Evolutionary conservation across 2,329 filamentous ascomycete species (phyloP).

Genomic region (Epichloe elymi): DNA sequence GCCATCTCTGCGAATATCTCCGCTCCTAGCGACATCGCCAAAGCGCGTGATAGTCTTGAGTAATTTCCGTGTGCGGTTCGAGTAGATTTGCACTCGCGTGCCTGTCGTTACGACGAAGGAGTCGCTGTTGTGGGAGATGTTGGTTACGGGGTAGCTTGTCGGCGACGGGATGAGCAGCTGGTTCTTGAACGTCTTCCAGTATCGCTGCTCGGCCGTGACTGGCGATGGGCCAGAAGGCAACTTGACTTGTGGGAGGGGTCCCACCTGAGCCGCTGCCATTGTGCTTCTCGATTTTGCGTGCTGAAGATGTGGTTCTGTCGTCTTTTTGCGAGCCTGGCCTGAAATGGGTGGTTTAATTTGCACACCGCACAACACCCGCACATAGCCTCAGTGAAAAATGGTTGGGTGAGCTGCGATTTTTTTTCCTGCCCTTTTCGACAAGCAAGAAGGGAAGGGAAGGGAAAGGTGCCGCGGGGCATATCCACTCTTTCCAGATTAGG

Average conservation of each 20-base stretch:
- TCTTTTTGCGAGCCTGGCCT: not conserved
- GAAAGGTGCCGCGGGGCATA: constrained; percentile 1
- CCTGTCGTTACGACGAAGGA: constrained; percentile 91
- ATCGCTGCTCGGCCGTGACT: constrained; percentile 81
- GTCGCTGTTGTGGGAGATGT: constrained; percentile 68
- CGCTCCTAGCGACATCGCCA: constrained; percentile 78
- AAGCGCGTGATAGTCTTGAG: constrained; percentile 92
- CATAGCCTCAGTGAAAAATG: not conserved
- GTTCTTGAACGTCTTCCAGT: constrained; percentile 93
- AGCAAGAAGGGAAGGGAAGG: no score
- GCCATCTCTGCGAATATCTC: constrained; percentile 78
- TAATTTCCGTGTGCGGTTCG: constrained; percentile 77
- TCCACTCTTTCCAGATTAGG: not conserved
- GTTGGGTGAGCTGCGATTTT: constrained; percentile 12
- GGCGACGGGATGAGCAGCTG: constrained; percentile 82
- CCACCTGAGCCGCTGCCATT: constrained; percentile 58
- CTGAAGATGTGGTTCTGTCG: not conserved
- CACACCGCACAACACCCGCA: no score
- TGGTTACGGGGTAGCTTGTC: constrained; percentile 77
- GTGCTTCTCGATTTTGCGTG: constrained; percentile 18
- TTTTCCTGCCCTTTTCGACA: constrained; percentile 13
- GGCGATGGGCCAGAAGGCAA: constrained; percentile 71
- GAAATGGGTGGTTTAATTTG: not conserved
- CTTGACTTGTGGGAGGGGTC: constrained; percentile 67
- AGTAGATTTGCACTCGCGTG: constrained; percentile 86